Conservation (phyloP, 257 asterid genomes). For the Solanum virginianum region DNA sequence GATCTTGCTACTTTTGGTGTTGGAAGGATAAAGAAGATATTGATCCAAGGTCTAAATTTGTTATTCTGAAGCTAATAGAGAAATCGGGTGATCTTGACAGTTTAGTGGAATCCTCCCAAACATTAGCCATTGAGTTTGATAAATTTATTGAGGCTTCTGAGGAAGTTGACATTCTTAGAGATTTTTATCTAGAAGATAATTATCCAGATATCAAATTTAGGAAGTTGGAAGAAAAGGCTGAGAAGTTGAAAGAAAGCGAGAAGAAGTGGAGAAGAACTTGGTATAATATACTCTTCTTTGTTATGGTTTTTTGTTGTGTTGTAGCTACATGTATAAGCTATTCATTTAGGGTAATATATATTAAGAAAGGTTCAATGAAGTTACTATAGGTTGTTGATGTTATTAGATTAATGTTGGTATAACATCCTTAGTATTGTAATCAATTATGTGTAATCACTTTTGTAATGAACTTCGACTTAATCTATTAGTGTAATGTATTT, state of each 20-base stretch:
- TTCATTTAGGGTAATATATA: no score
- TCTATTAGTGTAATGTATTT: no score
- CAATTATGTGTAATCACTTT: no score
- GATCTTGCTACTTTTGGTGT: no score
- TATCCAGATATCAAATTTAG: background rate
- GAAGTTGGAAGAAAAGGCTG: background rate
- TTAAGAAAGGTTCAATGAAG: background rate
- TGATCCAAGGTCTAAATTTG: background rate
- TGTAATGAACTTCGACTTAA: background rate
- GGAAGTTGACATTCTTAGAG: background rate
- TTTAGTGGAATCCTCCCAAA: background rate
- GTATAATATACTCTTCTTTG: background rate
- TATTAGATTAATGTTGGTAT: no score
- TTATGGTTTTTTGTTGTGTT: no score
- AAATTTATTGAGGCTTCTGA: background rate
- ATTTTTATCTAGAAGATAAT: no score
- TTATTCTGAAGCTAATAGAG: background rate
- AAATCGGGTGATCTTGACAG: background rate
- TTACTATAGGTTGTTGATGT: background rate
- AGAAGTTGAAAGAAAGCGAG: no score
- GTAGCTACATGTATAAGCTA: background rate
- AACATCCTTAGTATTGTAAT: no score
- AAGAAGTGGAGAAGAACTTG: background rate
- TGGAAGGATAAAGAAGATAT: background rate
- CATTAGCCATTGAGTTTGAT: background rate